A percentile compares a stretch with the other conserved stretches of the same genome.
Evolutionary conservation across 2,329 filamentous ascomycete species (phyloP).

Genomic region (Sphaceloma murrayae): DNA sequence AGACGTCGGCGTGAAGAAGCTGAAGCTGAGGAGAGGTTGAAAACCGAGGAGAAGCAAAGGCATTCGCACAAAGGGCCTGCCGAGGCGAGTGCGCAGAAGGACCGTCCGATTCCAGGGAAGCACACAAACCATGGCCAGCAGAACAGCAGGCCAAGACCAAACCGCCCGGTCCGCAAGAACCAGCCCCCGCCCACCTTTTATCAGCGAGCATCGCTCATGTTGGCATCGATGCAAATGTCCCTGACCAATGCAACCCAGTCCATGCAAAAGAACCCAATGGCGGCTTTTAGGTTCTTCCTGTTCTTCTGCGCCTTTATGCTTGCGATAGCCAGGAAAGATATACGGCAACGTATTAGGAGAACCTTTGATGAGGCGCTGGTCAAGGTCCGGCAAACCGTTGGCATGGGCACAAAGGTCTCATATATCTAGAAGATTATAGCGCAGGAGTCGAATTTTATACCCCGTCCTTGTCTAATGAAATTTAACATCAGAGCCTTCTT

Average conservation of each 20-base stretch:
- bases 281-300: constrained; percentile 54
- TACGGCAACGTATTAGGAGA: constrained; percentile 64
- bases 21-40: constrained; percentile 33
- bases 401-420: constrained; percentile 95
- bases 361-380: constrained; percentile 63
- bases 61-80: constrained; percentile 5
- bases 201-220: constrained; percentile 36
- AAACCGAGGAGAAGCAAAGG: constrained; percentile 29
- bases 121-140: constrained; percentile 2
- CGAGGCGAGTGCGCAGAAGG: neutral
- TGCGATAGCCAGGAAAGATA: constrained; percentile 62
- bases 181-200: constrained; percentile 30
- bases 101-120: neutral
- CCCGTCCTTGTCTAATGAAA: too few species aligned
- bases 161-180: constrained; percentile 29
- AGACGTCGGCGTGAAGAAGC: constrained; percentile 29
- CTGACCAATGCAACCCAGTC: constrained; percentile 43
- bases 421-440: constrained; percentile 56
- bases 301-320: constrained; percentile 72
- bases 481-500: neutral
- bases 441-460: constrained; percentile 2
- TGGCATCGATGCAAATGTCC: constrained; percentile 40
- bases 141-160: constrained; percentile 12
- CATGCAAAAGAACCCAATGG: constrained; percentile 47
- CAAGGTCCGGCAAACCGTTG: constrained; percentile 73